Evolutionary conservation across 139 green algal species (phyloP), one percentile per base, ranked within the genome.

Genomic region (Coelastrella sp.): DNA sequence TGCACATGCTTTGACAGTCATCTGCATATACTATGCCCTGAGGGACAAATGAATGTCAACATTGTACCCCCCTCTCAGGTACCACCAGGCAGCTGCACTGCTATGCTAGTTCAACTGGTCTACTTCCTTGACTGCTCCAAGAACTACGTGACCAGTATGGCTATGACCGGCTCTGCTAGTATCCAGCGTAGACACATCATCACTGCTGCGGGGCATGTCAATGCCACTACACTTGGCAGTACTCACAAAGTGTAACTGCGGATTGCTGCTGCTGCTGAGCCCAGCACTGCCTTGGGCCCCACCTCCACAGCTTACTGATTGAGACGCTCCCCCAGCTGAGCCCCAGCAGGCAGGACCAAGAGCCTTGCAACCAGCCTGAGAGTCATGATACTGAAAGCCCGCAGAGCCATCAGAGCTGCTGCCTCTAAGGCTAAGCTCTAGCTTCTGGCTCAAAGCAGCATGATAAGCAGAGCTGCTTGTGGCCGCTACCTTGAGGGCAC

Each of bases 161-260:
- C 27, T 41, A 40, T 30, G 27, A 40, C 5, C 40, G 32, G 11
- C 7, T 71, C 3, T 45, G 62, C 62, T 17, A 8, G 27, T 41
- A 9, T 30, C 25, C 62, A 41, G 32, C 17, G 73, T 67, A 50
- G n/a, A n/a, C n/a, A n/a, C n/a, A n/a, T 81, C 48, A n/a, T 81
- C 73, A 23, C 73, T 68, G 73, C 32, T 81, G 48, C 48, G 32
- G 9, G 73, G 34, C 30, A 23, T 32, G 48, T 50, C 51, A 50
- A 32, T 51, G 50, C 19, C 6, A 19, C 30, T 32, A 23, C 11
- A 35, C 32, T 13, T 27, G 37, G 11, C 5, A 57, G 17, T 13
- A 34, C 9, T 13, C 34, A 6, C 19, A 77, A 21, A 37, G 37
- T 77, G 67, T 37, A 59, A 15, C 67, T 77, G 37, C 35, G 21